Evolutionary conservation across 495 filamentous ascomycete species (phyloP).

Genomic region (Penicilliopsis zonata): DNA sequence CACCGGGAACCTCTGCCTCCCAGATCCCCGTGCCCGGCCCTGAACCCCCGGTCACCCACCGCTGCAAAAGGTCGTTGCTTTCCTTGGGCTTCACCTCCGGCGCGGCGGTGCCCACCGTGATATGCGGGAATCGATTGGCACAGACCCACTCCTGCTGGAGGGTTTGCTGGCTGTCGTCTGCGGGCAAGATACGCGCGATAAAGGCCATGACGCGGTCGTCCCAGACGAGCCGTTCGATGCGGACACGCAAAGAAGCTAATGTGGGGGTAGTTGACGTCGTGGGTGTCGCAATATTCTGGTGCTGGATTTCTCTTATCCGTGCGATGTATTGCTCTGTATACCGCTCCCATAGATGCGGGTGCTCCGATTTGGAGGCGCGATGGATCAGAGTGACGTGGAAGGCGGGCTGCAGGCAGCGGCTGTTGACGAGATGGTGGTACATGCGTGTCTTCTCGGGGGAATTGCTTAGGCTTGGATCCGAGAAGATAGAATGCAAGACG

Average conservation of each 20-base stretch:
- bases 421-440: constrained; percentile 61
- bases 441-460: constrained; percentile 41
- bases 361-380: constrained; percentile 42
- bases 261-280: constrained; percentile 25
- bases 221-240: constrained; percentile 63
- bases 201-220: constrained; percentile 80
- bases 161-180: constrained; percentile 10
- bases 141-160: constrained; percentile 47
- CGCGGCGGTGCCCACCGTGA: constrained; percentile 75
- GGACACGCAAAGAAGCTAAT: constrained; percentile 40
- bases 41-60: constrained; percentile 49
- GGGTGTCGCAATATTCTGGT: constrained; percentile 17
- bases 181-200: constrained; percentile 52
- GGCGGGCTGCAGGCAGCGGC: constrained; percentile 61
- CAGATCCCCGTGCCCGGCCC: constrained; percentile 36
- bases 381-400: constrained; percentile 96
- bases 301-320: constrained; percentile 18
- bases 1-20: constrained; percentile 31
- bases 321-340: constrained; percentile 42
- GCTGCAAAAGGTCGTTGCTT: constrained; percentile 69
- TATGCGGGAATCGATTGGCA: constrained; percentile 68
- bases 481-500: constrained; percentile 58
- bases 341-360: constrained; percentile 57
- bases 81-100: constrained; percentile 76
- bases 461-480: constrained; percentile 10